phyloP scores from a whole-genome alignment of 1,139 yeast species.

The Fermentozyma sake region DNA sequence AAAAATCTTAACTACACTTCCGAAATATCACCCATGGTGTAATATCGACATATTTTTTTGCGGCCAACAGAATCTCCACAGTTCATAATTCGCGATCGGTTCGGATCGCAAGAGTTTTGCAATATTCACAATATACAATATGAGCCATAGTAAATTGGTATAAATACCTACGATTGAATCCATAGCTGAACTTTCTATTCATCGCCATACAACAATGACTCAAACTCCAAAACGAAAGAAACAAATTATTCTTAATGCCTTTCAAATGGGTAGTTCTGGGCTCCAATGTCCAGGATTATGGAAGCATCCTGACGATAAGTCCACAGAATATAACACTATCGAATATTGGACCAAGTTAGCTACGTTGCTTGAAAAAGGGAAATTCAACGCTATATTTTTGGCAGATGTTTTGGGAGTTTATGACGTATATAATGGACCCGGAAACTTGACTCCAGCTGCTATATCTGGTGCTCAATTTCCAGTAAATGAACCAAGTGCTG shows the following conservation, averaged over 20 bases:
- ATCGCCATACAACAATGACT: slow-evolving; percentile 1
- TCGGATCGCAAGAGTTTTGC: no score
- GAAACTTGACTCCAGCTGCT: slow-evolving; percentile 32
- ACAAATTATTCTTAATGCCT: slow-evolving; percentile 32
- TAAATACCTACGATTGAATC: no score
- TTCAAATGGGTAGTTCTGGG: slow-evolving; percentile 37
- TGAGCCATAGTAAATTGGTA: no score
- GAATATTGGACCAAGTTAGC: slow-evolving; percentile 46
- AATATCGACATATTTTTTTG: no score
- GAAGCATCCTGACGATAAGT: slow-evolving; percentile 40
- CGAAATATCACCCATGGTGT: no score
- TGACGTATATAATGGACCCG: slow-evolving; percentile 39
- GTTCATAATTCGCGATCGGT: no score
- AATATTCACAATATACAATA: no score
- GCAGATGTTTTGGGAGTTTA: slow-evolving; percentile 46
- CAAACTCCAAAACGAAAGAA: slow-evolving; percentile 7
- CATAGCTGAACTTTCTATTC: no score
- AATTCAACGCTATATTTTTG: slow-evolving; percentile 40
- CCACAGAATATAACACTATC: slow-evolving; percentile 30
- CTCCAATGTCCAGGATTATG: slow-evolving; percentile 33
- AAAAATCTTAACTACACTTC: no score
- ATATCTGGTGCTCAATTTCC: slow-evolving; percentile 42
- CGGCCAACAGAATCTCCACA: no score
- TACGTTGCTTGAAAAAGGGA: slow-evolving; percentile 40
- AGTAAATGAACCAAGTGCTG: slow-evolving; percentile 38